These are phyloP conservation scores for Penicillium sumatraense DNA, from an alignment of 2,329 filamentous ascomycete genomes.

Conservation along the genomic window DNA sequence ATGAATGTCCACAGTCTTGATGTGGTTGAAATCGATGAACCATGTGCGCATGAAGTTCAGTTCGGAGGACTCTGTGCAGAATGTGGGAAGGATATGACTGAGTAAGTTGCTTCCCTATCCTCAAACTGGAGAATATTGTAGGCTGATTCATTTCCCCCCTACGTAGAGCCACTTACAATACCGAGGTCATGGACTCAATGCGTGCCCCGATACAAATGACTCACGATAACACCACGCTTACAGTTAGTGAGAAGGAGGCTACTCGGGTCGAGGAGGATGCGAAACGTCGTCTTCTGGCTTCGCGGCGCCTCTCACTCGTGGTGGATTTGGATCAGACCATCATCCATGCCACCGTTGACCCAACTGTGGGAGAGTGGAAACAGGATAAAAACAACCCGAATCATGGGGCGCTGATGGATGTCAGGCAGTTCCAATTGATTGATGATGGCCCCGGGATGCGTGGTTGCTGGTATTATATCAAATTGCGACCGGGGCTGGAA, in stretches of 20 bases:
- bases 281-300: slow-evolving; percentile 78
- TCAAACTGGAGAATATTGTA: slow-evolving; percentile 1
- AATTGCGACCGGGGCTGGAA: slow-evolving; percentile 84
- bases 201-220: slow-evolving; percentile 94
- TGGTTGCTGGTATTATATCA: slow-evolving; percentile 97
- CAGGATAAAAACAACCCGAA: slow-evolving; percentile 87
- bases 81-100: slow-evolving; percentile 96
- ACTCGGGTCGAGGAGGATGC: slow-evolving; percentile 81
- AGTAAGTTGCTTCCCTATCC: slow-evolving; percentile 50
- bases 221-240: slow-evolving; percentile 86
- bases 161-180: slow-evolving; percentile 73
- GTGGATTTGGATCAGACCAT: slow-evolving; percentile 98
- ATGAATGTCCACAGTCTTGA: slow-evolving; percentile 48
- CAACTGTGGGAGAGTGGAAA: slow-evolving; percentile 95
- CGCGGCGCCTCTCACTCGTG: slow-evolving; percentile 86
- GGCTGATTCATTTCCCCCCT: slow-evolving; percentile 6
- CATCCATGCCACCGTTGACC: slow-evolving; percentile 96
- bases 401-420: slow-evolving; percentile 85
- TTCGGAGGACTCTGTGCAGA: slow-evolving; percentile 88
- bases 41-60: slow-evolving; percentile 88
- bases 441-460: slow-evolving; percentile 79
- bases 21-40: slow-evolving; percentile 81
- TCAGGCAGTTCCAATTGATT: slow-evolving; percentile 82
- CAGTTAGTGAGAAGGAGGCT: slow-evolving; percentile 82
- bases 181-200: slow-evolving; percentile 75